Conservation (phyloP, 495 filamentous ascomycete species). For the Peziza echinospora region DNA sequence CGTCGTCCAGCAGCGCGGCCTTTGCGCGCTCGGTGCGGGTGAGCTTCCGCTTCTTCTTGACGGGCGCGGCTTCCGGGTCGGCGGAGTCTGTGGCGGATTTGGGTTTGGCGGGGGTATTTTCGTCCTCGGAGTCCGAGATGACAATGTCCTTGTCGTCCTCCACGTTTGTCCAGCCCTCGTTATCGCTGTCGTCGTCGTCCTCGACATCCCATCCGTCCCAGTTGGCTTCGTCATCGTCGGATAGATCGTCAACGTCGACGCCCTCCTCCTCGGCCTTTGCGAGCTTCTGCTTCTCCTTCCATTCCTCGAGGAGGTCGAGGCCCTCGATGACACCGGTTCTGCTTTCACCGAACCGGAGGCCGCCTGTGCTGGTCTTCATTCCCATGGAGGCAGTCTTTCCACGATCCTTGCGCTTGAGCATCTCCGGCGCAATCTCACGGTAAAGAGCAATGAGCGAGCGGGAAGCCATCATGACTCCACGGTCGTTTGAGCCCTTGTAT, state of each 20-base stretch:
- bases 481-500: slow-evolving; percentile 95
- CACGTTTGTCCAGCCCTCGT: slow-evolving; percentile 84
- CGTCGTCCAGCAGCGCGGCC: too few species aligned
- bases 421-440: slow-evolving; percentile 68
- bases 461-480: slow-evolving; percentile 92
- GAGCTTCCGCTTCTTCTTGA: not conserved
- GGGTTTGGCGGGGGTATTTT: slow-evolving; percentile 34
- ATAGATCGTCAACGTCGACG: slow-evolving; percentile 31
- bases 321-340: slow-evolving; percentile 71
- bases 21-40: not conserved
- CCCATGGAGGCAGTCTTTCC: slow-evolving; percentile 85
- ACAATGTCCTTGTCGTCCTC: slow-evolving; percentile 63
- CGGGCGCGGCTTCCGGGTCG: too few species aligned
- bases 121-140: slow-evolving; percentile 49
- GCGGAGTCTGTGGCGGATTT: too few species aligned
- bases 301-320: slow-evolving; percentile 71
- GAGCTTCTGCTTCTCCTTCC: slow-evolving; percentile 73
- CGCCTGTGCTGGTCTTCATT: slow-evolving; percentile 31
- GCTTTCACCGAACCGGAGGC: slow-evolving; percentile 52
- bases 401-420: slow-evolving; percentile 74
- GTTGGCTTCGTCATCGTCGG: slow-evolving; percentile 31
- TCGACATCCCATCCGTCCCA: slow-evolving; percentile 19
- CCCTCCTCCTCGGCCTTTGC: slow-evolving; percentile 36
- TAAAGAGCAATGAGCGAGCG: slow-evolving; percentile 77
- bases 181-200: slow-evolving; percentile 34